A percentile compares a stretch with the other conserved stretches of the same genome.
phyloP scores from a whole-genome alignment of 108 stramenopile genomes.

The Cyclotella baltica region DNA sequence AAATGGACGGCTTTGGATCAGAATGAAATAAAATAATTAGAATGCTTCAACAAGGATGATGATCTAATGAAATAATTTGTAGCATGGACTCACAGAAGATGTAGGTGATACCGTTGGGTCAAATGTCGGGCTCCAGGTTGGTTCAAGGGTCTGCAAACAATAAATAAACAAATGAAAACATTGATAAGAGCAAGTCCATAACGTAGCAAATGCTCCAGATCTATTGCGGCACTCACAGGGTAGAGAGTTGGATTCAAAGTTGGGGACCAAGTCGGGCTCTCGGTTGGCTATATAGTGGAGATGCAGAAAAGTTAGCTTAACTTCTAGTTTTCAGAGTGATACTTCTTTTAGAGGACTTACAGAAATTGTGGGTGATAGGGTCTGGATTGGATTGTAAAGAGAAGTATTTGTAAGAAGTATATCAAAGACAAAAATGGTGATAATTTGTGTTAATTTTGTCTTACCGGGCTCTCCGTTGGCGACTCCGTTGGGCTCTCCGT shows the following conservation, averaged over 20 bases:
- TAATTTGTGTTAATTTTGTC: not conserved
- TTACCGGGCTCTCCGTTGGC: not conserved
- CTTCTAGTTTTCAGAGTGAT: not conserved
- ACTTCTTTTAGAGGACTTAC: not conserved
- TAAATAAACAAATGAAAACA: not conserved
- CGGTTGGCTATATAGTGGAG: not conserved
- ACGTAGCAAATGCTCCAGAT: not conserved
- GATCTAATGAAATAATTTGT: not conserved
- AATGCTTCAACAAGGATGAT: not conserved
- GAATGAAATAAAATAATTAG: not conserved
- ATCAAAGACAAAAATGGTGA: not conserved
- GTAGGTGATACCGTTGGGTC: not conserved
- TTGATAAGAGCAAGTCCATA: not conserved
- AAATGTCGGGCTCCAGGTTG: constrained; percentile 18
- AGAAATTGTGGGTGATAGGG: not conserved
- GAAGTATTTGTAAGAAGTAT: too few species aligned
- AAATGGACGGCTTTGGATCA: constrained; percentile 16
- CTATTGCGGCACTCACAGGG: not conserved
- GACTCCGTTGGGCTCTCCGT: not conserved
- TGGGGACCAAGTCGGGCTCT: not conserved
- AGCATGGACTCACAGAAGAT: not conserved
- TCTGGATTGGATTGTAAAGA: too few species aligned
- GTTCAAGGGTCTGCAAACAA: not conserved
- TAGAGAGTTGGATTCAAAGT: not conserved
- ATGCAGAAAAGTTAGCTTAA: not conserved